Evolutionary conservation across 176 grass and related monocot genomes (phyloP).

Genomic region (Musa acuminata): DNA sequence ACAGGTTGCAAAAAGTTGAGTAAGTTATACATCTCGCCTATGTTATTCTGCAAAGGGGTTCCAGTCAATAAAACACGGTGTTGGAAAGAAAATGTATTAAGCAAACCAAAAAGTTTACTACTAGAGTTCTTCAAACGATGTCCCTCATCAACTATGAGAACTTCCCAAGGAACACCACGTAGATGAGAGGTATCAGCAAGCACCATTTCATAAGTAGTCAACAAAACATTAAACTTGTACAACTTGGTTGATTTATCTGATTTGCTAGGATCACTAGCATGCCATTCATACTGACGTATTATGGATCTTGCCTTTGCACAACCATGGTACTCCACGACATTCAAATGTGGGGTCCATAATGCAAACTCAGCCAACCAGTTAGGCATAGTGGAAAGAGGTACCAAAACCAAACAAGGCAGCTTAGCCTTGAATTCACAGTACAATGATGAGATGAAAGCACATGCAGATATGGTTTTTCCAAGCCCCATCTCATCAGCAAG

Average conservation of each 20-base stretch:
- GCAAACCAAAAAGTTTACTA: slow-evolving; percentile 89
- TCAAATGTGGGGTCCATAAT: slow-evolving; percentile 92
- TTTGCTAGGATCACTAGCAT: slow-evolving; percentile 47
- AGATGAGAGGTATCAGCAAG: slow-evolving; percentile 83
- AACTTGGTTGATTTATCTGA: slow-evolving; percentile 51
- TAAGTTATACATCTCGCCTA: slow-evolving; percentile 97
- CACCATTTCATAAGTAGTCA: slow-evolving; percentile 98
- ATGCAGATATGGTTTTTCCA: slow-evolving; percentile 92
- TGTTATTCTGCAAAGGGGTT: slow-evolving; percentile 96
- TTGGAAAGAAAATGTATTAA: slow-evolving; percentile 83
- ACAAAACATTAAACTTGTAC: slow-evolving; percentile 82
- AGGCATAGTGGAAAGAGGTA: slow-evolving; percentile 97
- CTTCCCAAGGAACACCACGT: slow-evolving; percentile 87
- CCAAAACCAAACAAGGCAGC: slow-evolving; percentile 76
- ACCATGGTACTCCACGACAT: slow-evolving; percentile 98
- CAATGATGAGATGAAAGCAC: slow-evolving; percentile 84
- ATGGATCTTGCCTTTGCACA: slow-evolving; percentile 75
- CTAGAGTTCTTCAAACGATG: slow-evolving; percentile 95
- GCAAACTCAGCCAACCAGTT: slow-evolving; percentile 97
- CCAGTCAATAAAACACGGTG: slow-evolving; percentile 96
- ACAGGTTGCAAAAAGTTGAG: slow-evolving; percentile 89
- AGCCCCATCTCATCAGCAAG: slow-evolving; percentile 99
- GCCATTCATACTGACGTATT: slow-evolving; percentile 96
- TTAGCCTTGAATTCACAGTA: slow-evolving; percentile 81
- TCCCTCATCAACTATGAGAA: slow-evolving; percentile 97